Evolutionary conservation across 1,139 yeast species (phyloP), one percentile per base, ranked within the genome.

Genomic region (Zygosaccharomyces pseudobailii): DNA sequence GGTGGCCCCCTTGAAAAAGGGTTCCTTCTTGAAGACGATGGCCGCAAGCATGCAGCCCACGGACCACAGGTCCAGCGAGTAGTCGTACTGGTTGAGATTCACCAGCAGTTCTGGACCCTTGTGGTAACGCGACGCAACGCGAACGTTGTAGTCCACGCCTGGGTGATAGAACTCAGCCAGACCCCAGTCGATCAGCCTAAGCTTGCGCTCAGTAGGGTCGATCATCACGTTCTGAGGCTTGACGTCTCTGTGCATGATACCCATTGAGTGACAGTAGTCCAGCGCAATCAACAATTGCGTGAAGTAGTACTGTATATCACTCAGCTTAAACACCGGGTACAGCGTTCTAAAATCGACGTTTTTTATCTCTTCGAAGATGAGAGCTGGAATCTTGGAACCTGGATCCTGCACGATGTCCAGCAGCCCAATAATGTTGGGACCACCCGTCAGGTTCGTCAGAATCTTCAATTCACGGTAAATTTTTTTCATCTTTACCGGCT

Each of bases 201-300:
- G 69, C 56, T 80, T 78, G 56, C 77, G 79, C 49, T 70, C 71
- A 40, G 71, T 62, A 36, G 87, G 92, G 64, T 85, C 92, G 57
- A 85, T 85, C 92, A 85, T 85, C 49, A 85, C 82, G 65, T 85
- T 85, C 62, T 85, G 94, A 4, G 94, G 94, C 66, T 85, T 85
- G 40, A 85, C 92, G 63, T 85, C 94, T 62, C 94, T 71, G 64
- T 85, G 94, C 75, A 85, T 83, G 47, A 85, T 84, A 21, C 94
- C 94, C 85, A 83, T 83, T 3, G 88, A 82, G 68, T 85, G 94
- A 42, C 84, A 80, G 65, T 76, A 85, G 65, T 85, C 87, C 57
- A 85, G 71, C 7, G 92, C 94, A 52, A 76, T 76, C 54, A 85
- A 71, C 48, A 85, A 71, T 65, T 84, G 84, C 47, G 76, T 79